Conservation (phyloP, 129 eudicot genomes). For the Calendula officinalis region DNA sequence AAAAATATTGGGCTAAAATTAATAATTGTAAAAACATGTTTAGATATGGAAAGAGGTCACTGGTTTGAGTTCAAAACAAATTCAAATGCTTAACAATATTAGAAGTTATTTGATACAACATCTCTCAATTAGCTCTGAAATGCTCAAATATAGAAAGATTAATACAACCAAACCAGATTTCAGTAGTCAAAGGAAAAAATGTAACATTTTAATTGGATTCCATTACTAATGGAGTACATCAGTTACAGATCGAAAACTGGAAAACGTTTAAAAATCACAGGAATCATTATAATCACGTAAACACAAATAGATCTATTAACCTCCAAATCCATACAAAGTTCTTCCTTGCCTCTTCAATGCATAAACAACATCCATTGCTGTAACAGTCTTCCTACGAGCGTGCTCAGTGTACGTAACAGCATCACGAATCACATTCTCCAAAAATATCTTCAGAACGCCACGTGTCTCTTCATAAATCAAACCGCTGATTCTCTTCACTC, state of each 20-base stretch:
- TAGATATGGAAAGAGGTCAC: no score
- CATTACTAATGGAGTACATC: no score
- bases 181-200: no score
- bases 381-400: slow-evolving; percentile 9
- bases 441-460: slow-evolving; percentile 30
- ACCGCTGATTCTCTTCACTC: slow-evolving; percentile 31
- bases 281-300: slow-evolving; percentile 9
- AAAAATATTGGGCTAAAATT: no score
- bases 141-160: no score
- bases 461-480: slow-evolving; percentile 29
- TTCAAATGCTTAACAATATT: no score
- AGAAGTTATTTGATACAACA: no score
- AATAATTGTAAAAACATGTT: no score
- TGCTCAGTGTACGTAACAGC: slow-evolving; percentile 33
- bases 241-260: not conserved
- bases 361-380: not conserved
- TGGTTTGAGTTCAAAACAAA: no score
- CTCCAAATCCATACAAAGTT: slow-evolving; percentile 17
- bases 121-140: no score
- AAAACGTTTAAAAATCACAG: not conserved
- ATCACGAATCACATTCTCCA: slow-evolving; percentile 33
- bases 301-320: not conserved
- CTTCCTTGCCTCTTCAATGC: slow-evolving; percentile 19
- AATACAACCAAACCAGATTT: no score
- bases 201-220: no score